Percentiles rank a stretch among this genome's conserved stretches.
phyloP scores from a whole-genome alignment of 163 green algal genomes.

The Chloroidium sp. region DNA sequence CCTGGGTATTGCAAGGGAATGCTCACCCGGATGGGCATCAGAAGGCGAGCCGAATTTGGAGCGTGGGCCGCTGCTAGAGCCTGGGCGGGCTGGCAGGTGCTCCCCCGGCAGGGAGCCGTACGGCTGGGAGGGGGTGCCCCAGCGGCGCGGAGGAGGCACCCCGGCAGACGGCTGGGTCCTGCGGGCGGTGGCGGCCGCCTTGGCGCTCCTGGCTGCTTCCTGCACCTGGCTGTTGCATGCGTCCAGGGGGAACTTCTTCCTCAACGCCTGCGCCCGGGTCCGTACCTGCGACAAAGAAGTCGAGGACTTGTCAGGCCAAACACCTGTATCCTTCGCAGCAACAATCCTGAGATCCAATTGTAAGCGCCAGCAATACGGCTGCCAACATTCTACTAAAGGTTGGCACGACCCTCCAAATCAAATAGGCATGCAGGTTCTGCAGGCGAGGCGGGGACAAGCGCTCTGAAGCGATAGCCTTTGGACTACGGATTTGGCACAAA shows the following conservation, averaged over 20 bases:
- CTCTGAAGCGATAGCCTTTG: too few species aligned
- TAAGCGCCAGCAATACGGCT: neutral
- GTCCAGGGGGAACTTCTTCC: constrained; percentile 17
- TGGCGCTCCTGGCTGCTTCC: neutral
- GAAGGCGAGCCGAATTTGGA: neutral
- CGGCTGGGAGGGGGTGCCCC: neutral
- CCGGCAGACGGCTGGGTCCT: neutral
- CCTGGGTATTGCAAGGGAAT: too few species aligned
- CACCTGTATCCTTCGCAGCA: neutral
- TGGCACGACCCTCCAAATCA: neutral
- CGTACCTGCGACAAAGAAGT: constrained; percentile 16
- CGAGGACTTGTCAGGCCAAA: neutral
- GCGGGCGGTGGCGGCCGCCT: neutral
- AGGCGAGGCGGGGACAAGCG: neutral
- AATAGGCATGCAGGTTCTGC: neutral
- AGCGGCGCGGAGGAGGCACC: constrained; percentile 4
- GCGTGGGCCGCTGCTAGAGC: neutral
- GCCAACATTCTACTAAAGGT: neutral
- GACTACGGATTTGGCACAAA: neutral
- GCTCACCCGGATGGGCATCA: too few species aligned
- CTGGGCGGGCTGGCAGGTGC: neutral
- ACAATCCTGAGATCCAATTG: neutral
- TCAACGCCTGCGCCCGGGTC: constrained; percentile 10
- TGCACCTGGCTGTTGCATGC: constrained; percentile 10
- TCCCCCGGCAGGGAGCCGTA: neutral